Base-by-base conservation (phyloP, 805 yeast species). In the Schwanniomyces yamadae region DNA sequence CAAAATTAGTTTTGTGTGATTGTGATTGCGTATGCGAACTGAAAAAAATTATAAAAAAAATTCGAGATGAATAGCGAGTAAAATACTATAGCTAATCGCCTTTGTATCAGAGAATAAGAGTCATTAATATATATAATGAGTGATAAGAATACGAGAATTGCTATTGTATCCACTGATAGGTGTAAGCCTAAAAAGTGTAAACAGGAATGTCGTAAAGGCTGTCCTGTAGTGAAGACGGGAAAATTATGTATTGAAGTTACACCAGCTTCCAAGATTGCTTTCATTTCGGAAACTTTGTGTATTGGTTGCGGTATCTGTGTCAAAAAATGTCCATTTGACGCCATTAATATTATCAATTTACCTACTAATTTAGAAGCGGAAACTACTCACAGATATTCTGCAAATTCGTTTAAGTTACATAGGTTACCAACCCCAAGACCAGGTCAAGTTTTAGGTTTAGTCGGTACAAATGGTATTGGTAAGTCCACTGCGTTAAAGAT, bases 231-330 rank as follows among this genome's bases (percentile, higher is more conserved):
- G 40, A 84, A 93, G 61, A 91, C 99, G 1, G 99, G 99, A 40
- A 93, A 90, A 62, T 77, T 90, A 44, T 93, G 99, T 82, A 93
- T 93, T 55, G 99, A 93, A 66, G 99, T 93, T 31, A 68, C 86
- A 0, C 96, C 98, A 44, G 76, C 82, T 14, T 79, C 85, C 42
- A 93, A 93, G 59, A 87, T 93, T 56, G 96, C 98, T 11, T 93
- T 90, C 62, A 87, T 93, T 40, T 86, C 96, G 12, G 99, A 93
- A 61, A 86, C 71, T 25, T 71, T 93, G 58, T 93, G 99, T 76
- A 91, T 93, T 53, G 99, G 99, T 61, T 93, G 99, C 75, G 99
- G 99, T 89, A 93, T 93, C 52, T 93, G 99, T 77, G 96, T 90
- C 35, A 93, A 93, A 66, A 93, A 89, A 62, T 93, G 99, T 69